Conservation (phyloP, 2,329 filamentous ascomycete species). For the Pseudogymnoascus sp. region DNA sequence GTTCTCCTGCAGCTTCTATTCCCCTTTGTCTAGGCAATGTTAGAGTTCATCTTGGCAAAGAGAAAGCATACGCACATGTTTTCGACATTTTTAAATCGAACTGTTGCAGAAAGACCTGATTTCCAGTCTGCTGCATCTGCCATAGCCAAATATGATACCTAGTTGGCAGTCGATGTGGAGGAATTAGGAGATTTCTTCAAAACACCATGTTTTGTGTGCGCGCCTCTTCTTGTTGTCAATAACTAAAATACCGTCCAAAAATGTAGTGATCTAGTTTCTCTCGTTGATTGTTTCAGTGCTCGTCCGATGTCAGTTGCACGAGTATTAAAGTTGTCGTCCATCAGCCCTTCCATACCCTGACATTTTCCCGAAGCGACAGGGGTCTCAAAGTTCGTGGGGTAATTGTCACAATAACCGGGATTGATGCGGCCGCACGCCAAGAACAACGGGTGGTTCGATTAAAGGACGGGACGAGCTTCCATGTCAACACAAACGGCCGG, state of each 20-base stretch:
- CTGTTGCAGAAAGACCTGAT: slow-evolving; percentile 29
- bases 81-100: slow-evolving; percentile 57
- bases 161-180: not conserved
- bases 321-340: not conserved
- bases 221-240: not conserved
- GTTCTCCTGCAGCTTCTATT: slow-evolving; percentile 33
- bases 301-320: not conserved
- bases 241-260: not conserved
- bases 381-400: slow-evolving; percentile 9
- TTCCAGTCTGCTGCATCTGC: slow-evolving; percentile 22
- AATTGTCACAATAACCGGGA: not conserved
- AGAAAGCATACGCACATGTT: slow-evolving; percentile 44
- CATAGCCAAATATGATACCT: slow-evolving; percentile 18
- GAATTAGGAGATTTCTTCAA: not conserved
- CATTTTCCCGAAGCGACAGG: slow-evolving; percentile 2
- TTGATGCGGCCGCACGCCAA: slow-evolving; percentile 7
- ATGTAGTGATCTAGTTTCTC: not conserved
- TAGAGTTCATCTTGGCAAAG: not conserved
- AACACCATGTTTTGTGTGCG: not conserved
- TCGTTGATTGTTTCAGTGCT: not conserved
- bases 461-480: not conserved
- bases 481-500: slow-evolving; percentile 6
- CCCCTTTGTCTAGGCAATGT: slow-evolving; percentile 14
- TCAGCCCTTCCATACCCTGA: not conserved
- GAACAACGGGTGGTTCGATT: not conserved